Evolutionary conservation across 1,139 yeast genomes (phyloP), one percentile per base, ranked within the genome.

Genomic region (Entelexis paramagnoliae): DNA sequence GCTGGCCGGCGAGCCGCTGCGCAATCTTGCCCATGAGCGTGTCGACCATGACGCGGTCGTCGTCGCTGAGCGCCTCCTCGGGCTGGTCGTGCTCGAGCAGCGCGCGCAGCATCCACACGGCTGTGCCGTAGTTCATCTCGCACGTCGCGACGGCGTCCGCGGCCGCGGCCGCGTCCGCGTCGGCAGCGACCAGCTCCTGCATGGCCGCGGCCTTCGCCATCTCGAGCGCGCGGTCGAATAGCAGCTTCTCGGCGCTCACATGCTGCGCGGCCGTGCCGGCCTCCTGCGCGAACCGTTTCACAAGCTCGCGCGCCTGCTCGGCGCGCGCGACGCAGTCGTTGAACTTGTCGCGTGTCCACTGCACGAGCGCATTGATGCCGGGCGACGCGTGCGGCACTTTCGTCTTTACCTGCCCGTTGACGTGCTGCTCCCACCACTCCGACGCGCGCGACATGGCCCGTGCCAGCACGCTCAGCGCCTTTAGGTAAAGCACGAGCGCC

Each of bases 41-140:
- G 62, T 82, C 87, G 52, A 89, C 86, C 69, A 84, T 81, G 36
- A 74, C 76, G 51, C 72, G 72, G 64, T 89, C 96, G 47, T 83
- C 87, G 10, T 70, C 74, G 62, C 84, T 93, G 55, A 88, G 70
- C 51, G 68, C 70, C 20, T 58, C 62, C 24, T 55, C 52, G 17
- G 47, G 44, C 17, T 52, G 51, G 17, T 55, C 69, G 8, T 57
- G 48, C 66, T 82, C 88, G 48, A 88, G 68, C 41, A 89, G 70
- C 1, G 95, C 87, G 64, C 87, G 94, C 61, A 91, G 70, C 96
- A 91, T 86, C 96, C 96, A 89, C 53, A 89, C 78, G 0, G 96
- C 83, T 0, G 96, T 85, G 9, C 94, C 86, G 65, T 91, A 91
- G 4, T 91, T 84, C 57, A 84, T 68, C 66, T 88, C 95, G 68